A percentile compares a stretch with the other conserved stretches of the same genome.
Evolutionary conservation across 495 filamentous ascomycete genomes (phyloP).

Genomic region (Lasiosphaeria hispida): DNA sequence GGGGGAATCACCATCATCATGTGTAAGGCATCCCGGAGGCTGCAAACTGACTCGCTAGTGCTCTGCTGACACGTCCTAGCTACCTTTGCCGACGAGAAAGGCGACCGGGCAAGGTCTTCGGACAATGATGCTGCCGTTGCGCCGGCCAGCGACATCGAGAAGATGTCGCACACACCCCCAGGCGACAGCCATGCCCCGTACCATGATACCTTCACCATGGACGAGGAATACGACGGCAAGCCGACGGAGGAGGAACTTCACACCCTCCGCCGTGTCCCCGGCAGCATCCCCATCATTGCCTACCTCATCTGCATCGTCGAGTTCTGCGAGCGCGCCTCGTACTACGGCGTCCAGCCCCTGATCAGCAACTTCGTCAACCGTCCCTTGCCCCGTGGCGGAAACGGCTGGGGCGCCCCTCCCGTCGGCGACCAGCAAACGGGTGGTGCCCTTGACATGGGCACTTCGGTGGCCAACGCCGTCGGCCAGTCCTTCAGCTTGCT

Average conservation of each 20-base stretch:
- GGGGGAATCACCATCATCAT: too few relatives aligned
- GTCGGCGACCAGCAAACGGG: slow-evolving; percentile 51
- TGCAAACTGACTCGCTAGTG: too few relatives aligned
- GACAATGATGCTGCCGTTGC: background rate
- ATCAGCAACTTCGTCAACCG: slow-evolving; percentile 61
- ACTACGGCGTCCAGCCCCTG: slow-evolving; percentile 55
- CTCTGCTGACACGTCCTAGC: too few relatives aligned
- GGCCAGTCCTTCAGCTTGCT: slow-evolving; percentile 60
- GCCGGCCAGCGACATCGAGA: slow-evolving; percentile 17
- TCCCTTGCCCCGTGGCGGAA: slow-evolving; percentile 54
- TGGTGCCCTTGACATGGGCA: slow-evolving; percentile 60
- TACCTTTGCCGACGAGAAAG: background rate
- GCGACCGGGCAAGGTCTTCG: slow-evolving; percentile 8
- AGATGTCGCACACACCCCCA: slow-evolving; percentile 13
- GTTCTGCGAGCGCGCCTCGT: slow-evolving; percentile 60
- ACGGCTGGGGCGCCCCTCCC: slow-evolving; percentile 60
- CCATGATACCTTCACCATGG: slow-evolving; percentile 33
- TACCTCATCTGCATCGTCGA: slow-evolving; percentile 59
- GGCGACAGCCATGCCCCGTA: slow-evolving; percentile 18
- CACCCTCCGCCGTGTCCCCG: slow-evolving; percentile 57
- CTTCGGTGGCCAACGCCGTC: slow-evolving; percentile 58
- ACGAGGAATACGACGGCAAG: slow-evolving; percentile 43
- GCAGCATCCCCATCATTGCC: slow-evolving; percentile 48
- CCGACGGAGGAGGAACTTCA: slow-evolving; percentile 58
- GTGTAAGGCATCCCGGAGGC: too few relatives aligned